Evolutionary conservation across 306 rosid species (phyloP), one percentile per base, ranked within the genome.

Genomic region (Quercus gilva): DNA sequence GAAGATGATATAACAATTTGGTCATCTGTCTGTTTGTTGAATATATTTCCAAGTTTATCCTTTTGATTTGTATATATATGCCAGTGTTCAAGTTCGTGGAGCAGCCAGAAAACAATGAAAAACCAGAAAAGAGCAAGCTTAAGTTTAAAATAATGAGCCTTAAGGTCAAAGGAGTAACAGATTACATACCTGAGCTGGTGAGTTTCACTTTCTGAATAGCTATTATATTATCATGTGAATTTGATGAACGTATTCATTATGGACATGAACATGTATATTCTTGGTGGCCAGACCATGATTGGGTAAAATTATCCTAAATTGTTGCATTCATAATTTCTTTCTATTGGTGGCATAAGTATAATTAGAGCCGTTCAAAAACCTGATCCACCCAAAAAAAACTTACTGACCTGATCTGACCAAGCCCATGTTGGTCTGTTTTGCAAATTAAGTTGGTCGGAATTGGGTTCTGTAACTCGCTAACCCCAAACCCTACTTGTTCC

Each of bases 91-190:
- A 95, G 90, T 95, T 95, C 89, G 98, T 95, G 56, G 99, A 95
- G 91, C 74, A 68, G 71, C 99, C 99, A 0, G 99, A 95, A 85
- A 90, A 88, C 76, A 93, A 95, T 82, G 99, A 95, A 87, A 95
- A 87, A 76, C 86, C 90, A 17, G 94, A 93, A 71, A 96, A 87
- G 90, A 90, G 90, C 86, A 88, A 87, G 84, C 96, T 91, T 75
- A 96, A 96, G 82, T 96, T 96, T 88, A 96, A 96, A 89, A 96
- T 93, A 86, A 96, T 93, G 98, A 96, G 98, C 90, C 87, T 96
- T 90, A 96, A 96, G 92, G 98, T 96, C 90, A 88, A 96, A 76
- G 97, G 94, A 83, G 41, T 86, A 60, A 88, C 91, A 83, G 99
- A 96, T 51, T 96, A 96, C 51, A 88, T 93, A 80, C 98, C 99